Percentiles rank a stretch among this genome's conserved stretches.
phyloP scores from a whole-genome alignment of 257 asterid genomes.

The Solanum lycopersicoides region DNA sequence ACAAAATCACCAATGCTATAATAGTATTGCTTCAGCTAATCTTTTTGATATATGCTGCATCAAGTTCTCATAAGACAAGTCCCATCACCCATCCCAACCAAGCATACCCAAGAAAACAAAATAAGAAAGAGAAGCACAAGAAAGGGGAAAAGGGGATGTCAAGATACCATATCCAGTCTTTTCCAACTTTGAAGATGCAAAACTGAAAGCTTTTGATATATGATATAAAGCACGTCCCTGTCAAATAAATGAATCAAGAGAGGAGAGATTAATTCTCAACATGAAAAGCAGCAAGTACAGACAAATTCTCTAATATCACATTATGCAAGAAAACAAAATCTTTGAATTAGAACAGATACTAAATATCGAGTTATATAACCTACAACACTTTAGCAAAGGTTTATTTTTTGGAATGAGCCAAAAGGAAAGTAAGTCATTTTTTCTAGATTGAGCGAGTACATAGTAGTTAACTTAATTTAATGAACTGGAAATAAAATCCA shows the following conservation, averaged over 20 bases:
- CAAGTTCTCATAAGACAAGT: background rate
- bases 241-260: conserved; percentile 9
- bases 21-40: background rate
- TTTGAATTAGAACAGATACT: background rate
- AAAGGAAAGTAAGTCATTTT: background rate
- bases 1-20: background rate
- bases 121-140: background rate
- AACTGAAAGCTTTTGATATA: conserved; percentile 79
- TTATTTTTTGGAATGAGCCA: background rate
- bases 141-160: background rate
- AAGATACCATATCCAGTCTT: conserved; percentile 80
- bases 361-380: background rate
- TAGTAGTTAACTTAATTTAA: background rate
- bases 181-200: conserved; percentile 84
- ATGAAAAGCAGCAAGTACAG: background rate
- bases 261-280: background rate
- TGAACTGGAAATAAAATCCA: background rate
- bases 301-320: background rate
- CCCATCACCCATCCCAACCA: background rate
- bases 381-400: background rate
- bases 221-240: conserved; percentile 86
- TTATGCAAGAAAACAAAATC: background rate
- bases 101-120: background rate
- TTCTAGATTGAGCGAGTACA: background rate
- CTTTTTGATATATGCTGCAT: background rate